A percentile compares a stretch with the other conserved stretches of the same genome.
These are phyloP conservation scores for Skeletonema menzelii DNA, from an alignment of 108 stramenopile species.

Conservation along the genomic window DNA sequence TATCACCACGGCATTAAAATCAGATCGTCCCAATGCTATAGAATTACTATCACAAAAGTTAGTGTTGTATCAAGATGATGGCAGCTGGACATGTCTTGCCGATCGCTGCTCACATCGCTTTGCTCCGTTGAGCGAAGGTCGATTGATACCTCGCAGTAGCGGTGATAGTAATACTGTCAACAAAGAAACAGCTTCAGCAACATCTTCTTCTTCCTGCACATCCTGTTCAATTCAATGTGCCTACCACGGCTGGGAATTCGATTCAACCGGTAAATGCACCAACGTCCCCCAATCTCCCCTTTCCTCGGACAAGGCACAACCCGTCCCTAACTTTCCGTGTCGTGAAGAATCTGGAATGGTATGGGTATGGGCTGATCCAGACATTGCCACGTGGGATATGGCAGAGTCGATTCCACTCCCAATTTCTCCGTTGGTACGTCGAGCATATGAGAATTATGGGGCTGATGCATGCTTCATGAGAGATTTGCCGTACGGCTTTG, in stretches of 20 bases:
- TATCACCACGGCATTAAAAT: background rate
- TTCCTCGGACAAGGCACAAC: background rate
- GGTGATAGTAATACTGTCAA: background rate
- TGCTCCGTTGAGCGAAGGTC: slow-evolving; percentile 26
- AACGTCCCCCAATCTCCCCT: slow-evolving; percentile 2
- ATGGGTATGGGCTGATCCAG: slow-evolving; percentile 22
- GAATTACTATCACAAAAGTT: slow-evolving; percentile 11
- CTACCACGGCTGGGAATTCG: slow-evolving; percentile 37
- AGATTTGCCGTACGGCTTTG: slow-evolving; percentile 34
- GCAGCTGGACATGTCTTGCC: slow-evolving; percentile 15
- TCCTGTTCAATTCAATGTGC: slow-evolving; percentile 20
- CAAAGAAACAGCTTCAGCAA: background rate
- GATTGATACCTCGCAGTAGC: background rate
- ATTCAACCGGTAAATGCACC: slow-evolving; percentile 17
- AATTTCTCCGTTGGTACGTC: slow-evolving; percentile 3
- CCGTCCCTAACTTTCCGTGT: slow-evolving; percentile 17
- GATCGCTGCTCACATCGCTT: slow-evolving; percentile 33
- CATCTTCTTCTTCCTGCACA: background rate
- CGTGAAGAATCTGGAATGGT: slow-evolving; percentile 19
- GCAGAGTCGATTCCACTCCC: slow-evolving; percentile 18
- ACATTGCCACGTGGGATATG: background rate
- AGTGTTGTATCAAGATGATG: slow-evolving; percentile 12
- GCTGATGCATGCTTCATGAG: slow-evolving; percentile 17
- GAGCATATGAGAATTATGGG: background rate
- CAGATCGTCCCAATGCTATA: slow-evolving; percentile 12